Base-by-base conservation (phyloP, 495 filamentous ascomycete species). In the Emericellopsis terricola region DNA sequence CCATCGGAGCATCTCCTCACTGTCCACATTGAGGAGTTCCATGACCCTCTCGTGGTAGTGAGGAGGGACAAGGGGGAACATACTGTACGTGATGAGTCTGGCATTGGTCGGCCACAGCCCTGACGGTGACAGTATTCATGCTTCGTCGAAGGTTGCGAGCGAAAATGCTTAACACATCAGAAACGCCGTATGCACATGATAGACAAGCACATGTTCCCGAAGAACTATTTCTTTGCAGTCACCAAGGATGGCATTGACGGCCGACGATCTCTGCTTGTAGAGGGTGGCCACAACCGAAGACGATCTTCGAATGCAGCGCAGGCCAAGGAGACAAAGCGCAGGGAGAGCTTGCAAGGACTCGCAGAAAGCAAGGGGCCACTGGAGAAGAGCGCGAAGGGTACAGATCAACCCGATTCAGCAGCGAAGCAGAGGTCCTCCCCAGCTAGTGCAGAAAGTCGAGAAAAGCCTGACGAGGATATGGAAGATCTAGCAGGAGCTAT, bases 181-280 rank as follows among this genome's bases (percentile, higher is more conserved):
- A 97, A 92, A 52, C 70, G 89, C 30, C 64, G 77, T 32, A 70
- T 81, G 49, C 89, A 97, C 55, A 56, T 92, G 16, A 81, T 87
- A 38, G 87, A 93, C 52, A 94, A 94, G 55, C 89, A 97, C 46
- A 71, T 79, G 61, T 97, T 89, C 52, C 89, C 87, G 4, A 76
- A 71, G 56, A 78, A 81, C 38, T 97, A 86, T 49, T 87, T 94
- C 48, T 96, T 94, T 50, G 72, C 69, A 15, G 69, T 94, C 19
- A 76, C 92, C 0, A 80, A 86, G 42, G 71, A 84, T 38, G 89
- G 89, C 19, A 79, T 94, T 31, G 89, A 94, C 45, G 76, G 76
- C 28, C 68, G 80, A 30, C 75, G 59, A 15, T 89, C 85, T 4
- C 65, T 97, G 55, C 55, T 97, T 4, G 59, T 49, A 26, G 62